Percentiles rank a stretch among this genome's conserved stretches.
Evolutionary conservation across 441 rosid species (phyloP).

Genomic region (Pelargonium myrrhifolium): DNA sequence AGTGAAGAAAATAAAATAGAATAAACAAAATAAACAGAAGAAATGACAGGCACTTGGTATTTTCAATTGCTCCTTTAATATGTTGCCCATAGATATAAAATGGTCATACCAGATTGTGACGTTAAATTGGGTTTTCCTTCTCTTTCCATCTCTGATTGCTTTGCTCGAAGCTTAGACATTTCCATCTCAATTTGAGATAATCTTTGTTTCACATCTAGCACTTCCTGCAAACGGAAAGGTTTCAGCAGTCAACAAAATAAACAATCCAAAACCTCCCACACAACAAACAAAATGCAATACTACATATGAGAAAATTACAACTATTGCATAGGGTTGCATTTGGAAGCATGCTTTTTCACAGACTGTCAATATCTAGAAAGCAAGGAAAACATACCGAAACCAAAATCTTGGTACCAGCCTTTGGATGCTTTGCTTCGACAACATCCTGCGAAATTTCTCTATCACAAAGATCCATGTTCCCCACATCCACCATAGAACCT

Average conservation of each 20-base stretch:
- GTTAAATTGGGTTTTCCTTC: constrained; percentile 17
- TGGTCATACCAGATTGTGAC: constrained; percentile 21
- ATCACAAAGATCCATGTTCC: constrained; percentile 17
- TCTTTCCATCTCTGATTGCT: constrained; percentile 25
- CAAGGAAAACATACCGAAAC: constrained; percentile 20
- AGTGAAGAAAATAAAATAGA: no score
- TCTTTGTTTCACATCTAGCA: constrained; percentile 30
- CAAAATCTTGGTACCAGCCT: constrained; percentile 16
- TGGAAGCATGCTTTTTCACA: not conserved
- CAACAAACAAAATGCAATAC: not conserved
- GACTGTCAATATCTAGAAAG: constrained; percentile 11
- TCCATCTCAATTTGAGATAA: constrained; percentile 27
- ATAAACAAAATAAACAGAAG: not conserved
- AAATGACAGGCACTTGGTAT: not conserved
- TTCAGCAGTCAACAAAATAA: not conserved
- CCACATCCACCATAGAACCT: constrained; percentile 13
- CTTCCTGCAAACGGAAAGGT: constrained; percentile 24
- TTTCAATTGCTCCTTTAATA: not conserved
- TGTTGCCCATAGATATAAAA: not conserved
- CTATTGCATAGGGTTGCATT: constrained; percentile 1
- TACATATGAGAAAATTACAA: not conserved
- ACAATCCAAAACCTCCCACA: not conserved
- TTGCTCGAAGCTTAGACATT: constrained; percentile 21
- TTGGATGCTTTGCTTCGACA: constrained; percentile 19
- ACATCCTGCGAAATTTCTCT: constrained; percentile 17